These are phyloP conservation scores for Inosperma sp. DNA, from an alignment of 768 basidiomycete genomes.

Conservation along the genomic window DNA sequence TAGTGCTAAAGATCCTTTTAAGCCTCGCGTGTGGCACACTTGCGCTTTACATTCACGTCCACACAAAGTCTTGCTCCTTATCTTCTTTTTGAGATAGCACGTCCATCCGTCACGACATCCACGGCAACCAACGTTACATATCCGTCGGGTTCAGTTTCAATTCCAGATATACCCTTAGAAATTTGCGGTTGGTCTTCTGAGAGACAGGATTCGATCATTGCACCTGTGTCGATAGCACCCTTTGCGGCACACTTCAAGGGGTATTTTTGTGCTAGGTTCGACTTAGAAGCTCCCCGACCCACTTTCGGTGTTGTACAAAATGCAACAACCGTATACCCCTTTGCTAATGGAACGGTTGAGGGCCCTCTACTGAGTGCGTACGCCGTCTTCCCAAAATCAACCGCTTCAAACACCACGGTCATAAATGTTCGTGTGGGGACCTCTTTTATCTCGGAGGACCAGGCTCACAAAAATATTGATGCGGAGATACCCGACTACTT, in stretches of 20 bases:
- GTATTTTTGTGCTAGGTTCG: conserved; percentile 60
- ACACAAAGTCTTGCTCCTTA: conserved; percentile 22
- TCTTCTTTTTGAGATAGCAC: conserved; percentile 62
- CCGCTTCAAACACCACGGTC: conserved; percentile 7
- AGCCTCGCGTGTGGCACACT: conserved; percentile 75
- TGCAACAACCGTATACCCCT: conserved; percentile 25
- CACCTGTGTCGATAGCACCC: conserved; percentile 43
- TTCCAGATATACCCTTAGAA: conserved; percentile 16
- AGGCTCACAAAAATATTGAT: conserved; percentile 52
- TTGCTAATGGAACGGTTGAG: conserved; percentile 17
- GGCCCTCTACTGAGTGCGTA: conserved; percentile 52
- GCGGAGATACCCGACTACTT: conserved; percentile 25
- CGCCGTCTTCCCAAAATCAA: conserved; percentile 35
- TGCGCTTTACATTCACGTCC: conserved; percentile 58
- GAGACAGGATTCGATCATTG: conserved; percentile 66
- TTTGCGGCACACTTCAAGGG: conserved; percentile 42
- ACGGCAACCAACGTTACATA: conserved; percentile 44
- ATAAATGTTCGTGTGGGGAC: conserved; percentile 62
- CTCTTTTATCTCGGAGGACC: conserved; percentile 70
- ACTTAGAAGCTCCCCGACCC: conserved; percentile 13
- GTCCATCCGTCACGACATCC: conserved; percentile 57
- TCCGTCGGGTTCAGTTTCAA: conserved; percentile 36
- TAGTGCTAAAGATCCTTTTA: conserved; percentile 3
- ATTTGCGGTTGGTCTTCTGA: conserved; percentile 62
- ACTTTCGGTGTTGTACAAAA: conserved; percentile 47